These are phyloP conservation scores for Trichophaea hybrida DNA, from an alignment of 2,329 filamentous ascomycete species.

Conservation along the genomic window DNA sequence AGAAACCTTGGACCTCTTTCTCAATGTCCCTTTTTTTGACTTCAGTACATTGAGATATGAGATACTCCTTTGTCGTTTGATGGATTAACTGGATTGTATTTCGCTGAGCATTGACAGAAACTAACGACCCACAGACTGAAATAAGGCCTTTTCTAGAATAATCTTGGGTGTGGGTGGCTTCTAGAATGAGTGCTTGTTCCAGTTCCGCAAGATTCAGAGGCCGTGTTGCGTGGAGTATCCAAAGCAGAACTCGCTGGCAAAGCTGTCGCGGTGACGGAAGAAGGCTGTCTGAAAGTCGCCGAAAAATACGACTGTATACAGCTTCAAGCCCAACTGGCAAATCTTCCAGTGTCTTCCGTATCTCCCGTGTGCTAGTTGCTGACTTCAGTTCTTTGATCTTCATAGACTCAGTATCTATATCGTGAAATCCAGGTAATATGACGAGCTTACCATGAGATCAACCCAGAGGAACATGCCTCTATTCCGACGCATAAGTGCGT, in stretches of 20 bases:
- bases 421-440: too few relatives aligned
- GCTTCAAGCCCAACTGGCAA: neutral
- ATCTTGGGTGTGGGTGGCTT: neutral
- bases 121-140: neutral
- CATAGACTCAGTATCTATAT: too few relatives aligned
- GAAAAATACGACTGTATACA: neutral
- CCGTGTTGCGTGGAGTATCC: neutral
- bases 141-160: neutral
- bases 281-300: neutral
- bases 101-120: neutral
- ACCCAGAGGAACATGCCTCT: neutral
- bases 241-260: neutral
- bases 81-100: neutral
- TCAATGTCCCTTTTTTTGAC: neutral
- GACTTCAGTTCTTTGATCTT: neutral
- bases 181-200: neutral
- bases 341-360: neutral
- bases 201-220: neutral
- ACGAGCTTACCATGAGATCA: neutral
- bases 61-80: neutral
- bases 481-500: neutral
- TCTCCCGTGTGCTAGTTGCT: neutral
- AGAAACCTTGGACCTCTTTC: neutral
- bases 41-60: neutral
- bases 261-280: neutral